These are phyloP conservation scores for Mortierella sp. DNA, from an alignment of 371 early-diverging fungal species.

Conservation along the genomic window DNA sequence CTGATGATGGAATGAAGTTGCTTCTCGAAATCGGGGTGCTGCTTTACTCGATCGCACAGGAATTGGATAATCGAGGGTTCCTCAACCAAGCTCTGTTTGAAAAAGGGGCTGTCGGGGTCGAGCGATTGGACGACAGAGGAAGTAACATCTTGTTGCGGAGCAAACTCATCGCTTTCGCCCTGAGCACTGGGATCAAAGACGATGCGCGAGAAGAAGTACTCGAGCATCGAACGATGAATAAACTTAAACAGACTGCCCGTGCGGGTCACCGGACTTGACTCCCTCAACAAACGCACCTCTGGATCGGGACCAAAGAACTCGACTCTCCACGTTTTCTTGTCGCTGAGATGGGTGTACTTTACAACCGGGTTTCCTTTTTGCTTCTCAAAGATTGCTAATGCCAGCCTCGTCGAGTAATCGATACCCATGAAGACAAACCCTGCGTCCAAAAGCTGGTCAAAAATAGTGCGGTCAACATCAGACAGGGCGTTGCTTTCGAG, in stretches of 20 bases:
- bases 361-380: conserved; percentile 18
- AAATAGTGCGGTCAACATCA: background rate
- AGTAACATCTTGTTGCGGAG: background rate
- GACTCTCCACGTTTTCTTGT: conserved; percentile 9
- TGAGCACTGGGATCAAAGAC: background rate
- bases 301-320: conserved; percentile 5
- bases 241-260: conserved; percentile 18
- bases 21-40: background rate
- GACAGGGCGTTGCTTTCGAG: background rate
- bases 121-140: background rate
- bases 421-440: background rate
- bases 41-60: conserved; percentile 9
- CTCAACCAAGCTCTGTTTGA: background rate
- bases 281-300: background rate
- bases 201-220: background rate
- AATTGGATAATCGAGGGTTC: conserved; percentile 21
- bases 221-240: conserved; percentile 20
- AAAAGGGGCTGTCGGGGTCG: background rate
- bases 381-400: background rate
- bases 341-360: background rate
- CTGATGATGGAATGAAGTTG: conserved; percentile 3
- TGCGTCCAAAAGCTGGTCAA: background rate
- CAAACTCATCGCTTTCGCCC: background rate
- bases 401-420: background rate
- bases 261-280: conserved; percentile 16